Evolutionary conservation across 805 yeast genomes (phyloP).

Genomic region (Lipomyces yamadae): DNA sequence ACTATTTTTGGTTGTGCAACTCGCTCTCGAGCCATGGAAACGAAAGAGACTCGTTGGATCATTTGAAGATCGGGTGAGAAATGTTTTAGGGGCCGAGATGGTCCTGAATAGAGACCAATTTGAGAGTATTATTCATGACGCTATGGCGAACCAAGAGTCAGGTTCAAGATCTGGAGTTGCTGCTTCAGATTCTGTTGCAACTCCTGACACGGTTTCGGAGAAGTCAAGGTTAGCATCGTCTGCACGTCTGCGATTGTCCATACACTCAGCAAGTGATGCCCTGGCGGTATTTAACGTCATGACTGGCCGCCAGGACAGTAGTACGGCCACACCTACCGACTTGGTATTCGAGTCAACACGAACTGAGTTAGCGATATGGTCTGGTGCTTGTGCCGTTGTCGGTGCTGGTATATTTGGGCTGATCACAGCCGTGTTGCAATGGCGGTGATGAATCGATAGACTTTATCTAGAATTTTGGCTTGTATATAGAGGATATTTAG

Average conservation of each 20-base stretch:
- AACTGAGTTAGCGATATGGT: slow-evolving; percentile 22
- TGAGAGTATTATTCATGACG: slow-evolving; percentile 4
- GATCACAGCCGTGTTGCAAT: neutral
- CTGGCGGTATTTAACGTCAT: slow-evolving; percentile 2
- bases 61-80: slow-evolving; percentile 79
- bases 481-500: neutral
- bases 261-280: slow-evolving; percentile 8
- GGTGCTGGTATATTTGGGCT: slow-evolving; percentile 24
- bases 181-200: neutral
- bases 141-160: neutral
- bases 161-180: neutral
- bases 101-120: neutral
- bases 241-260: neutral
- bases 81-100: slow-evolving; percentile 50
- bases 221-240: neutral
- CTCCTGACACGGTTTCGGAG: neutral
- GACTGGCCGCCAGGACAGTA: slow-evolving; percentile 7
- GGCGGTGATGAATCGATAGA: neutral
- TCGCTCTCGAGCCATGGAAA: slow-evolving; percentile 94
- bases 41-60: slow-evolving; percentile 76
- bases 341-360: slow-evolving; percentile 24
- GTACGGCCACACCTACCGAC: neutral
- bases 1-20: slow-evolving; percentile 78
- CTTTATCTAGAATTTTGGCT: neutral
- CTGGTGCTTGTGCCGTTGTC: slow-evolving; percentile 22